phyloP scores from a whole-genome alignment of 768 basidiomycete species.

The Phlegmacium glaucopus region DNA sequence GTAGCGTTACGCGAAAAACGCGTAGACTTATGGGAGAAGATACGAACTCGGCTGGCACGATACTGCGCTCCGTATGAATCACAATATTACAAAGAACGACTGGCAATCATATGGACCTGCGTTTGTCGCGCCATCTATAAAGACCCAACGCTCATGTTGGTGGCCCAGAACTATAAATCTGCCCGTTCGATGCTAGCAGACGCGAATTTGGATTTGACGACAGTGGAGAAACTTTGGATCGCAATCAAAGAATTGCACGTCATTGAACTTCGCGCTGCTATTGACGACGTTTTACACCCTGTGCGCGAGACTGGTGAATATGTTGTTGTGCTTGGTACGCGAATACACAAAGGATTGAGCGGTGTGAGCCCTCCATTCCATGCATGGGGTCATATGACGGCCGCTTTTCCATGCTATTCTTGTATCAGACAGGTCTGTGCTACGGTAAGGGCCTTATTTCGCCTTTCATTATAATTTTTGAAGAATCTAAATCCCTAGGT shows the following conservation, averaged over 20 bases:
- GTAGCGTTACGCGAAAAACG: constrained; percentile 30
- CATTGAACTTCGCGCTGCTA: constrained; percentile 23
- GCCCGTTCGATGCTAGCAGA: constrained; percentile 24
- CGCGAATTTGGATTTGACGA: constrained; percentile 25
- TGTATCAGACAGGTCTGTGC: constrained; percentile 12
- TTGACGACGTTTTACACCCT: constrained; percentile 15
- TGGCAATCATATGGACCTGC: constrained; percentile 31
- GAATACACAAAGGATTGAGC: constrained; percentile 12
- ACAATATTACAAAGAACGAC: constrained; percentile 28
- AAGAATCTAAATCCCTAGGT: constrained; percentile 6
- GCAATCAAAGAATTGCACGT: constrained; percentile 22
- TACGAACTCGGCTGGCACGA: constrained; percentile 28
- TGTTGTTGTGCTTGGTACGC: constrained; percentile 12
- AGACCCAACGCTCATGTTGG: constrained; percentile 34
- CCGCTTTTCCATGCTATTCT: constrained; percentile 15
- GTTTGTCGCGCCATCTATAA: constrained; percentile 34
- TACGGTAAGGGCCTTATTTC: constrained; percentile 6
- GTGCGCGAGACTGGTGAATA: constrained; percentile 11
- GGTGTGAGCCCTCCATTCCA: constrained; percentile 9
- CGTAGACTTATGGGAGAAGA: constrained; percentile 27
- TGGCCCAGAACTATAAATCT: constrained; percentile 29
- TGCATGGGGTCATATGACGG: constrained; percentile 19
- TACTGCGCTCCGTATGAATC: constrained; percentile 29
- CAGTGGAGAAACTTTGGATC: constrained; percentile 31
- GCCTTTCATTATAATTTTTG: neutral